phyloP scores from a whole-genome alignment of 1,139 yeast genomes.

The Taiozyma onychis region DNA sequence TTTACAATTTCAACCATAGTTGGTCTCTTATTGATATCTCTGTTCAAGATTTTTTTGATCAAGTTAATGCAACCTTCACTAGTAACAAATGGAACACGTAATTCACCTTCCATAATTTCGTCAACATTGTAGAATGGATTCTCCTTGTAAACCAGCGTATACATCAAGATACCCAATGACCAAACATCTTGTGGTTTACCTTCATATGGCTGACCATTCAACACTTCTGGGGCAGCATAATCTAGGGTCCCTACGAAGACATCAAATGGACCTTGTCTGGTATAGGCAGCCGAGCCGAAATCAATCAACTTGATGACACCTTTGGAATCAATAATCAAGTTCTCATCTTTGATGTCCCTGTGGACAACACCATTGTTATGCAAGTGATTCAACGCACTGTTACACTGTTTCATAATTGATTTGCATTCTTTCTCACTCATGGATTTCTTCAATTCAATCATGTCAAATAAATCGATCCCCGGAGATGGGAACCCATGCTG shows the following conservation, averaged over 20 bases:
- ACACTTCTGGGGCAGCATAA: constrained; percentile 95
- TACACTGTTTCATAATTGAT: constrained; percentile 73
- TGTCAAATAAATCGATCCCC: constrained; percentile 86
- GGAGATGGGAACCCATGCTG: constrained; percentile 80
- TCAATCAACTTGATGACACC: constrained; percentile 82
- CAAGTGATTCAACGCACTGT: constrained; percentile 70
- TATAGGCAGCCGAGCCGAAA: constrained; percentile 92
- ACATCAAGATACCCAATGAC: constrained; percentile 89
- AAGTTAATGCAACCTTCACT: constrained; percentile 54
- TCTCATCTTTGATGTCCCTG: constrained; percentile 93
- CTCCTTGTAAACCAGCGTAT: constrained; percentile 88
- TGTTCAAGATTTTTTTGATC: constrained; percentile 56
- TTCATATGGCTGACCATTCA: constrained; percentile 79
- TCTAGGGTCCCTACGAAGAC: constrained; percentile 97
- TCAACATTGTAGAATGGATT: constrained; percentile 94
- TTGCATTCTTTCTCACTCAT: constrained; percentile 76
- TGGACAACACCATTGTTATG: constrained; percentile 88
- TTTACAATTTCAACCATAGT: constrained; percentile 62
- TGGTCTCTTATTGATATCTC: constrained; percentile 63
- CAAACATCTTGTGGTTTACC: constrained; percentile 96
- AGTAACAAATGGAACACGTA: constrained; percentile 59
- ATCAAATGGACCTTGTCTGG: constrained; percentile 89
- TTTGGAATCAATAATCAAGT: constrained; percentile 76
- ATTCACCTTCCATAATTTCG: constrained; percentile 87
- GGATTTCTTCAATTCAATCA: constrained; percentile 76